Evolutionary conservation across 768 basidiomycete genomes (phyloP).

Genomic region (Pseudohyphozyma bogoriensis): DNA sequence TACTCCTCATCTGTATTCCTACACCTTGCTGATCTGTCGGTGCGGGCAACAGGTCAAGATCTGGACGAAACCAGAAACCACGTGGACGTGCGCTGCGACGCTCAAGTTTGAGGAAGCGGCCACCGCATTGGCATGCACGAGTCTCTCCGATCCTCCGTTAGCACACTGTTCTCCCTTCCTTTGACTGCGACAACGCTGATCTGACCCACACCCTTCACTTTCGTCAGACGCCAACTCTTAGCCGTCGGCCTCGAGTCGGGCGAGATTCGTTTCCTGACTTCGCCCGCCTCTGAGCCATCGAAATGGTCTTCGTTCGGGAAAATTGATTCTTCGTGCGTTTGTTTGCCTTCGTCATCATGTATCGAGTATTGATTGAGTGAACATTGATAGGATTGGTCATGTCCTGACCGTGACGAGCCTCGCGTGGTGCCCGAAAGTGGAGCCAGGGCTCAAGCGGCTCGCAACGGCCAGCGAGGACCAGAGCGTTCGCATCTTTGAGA

Average conservation of each 20-base stretch:
- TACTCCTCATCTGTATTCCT: too few species aligned
- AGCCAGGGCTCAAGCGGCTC: slow-evolving; percentile 41
- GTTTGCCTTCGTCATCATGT: too few species aligned
- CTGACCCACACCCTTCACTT: not conserved
- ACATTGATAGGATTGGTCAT: slow-evolving; percentile 52
- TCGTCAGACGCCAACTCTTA: slow-evolving; percentile 45
- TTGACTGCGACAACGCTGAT: slow-evolving; percentile 13
- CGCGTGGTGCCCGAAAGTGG: slow-evolving; percentile 55
- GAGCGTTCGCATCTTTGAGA: slow-evolving; percentile 64
- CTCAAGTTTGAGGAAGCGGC: slow-evolving; percentile 66
- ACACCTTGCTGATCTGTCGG: not conserved
- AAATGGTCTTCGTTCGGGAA: not conserved
- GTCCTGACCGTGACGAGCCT: slow-evolving; percentile 67
- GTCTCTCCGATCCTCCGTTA: slow-evolving; percentile 31
- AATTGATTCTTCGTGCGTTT: slow-evolving; percentile 48
- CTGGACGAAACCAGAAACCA: slow-evolving; percentile 47
- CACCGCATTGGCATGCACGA: slow-evolving; percentile 65
- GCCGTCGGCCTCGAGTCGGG: slow-evolving; percentile 82
- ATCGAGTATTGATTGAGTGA: not conserved
- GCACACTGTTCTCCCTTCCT: not conserved
- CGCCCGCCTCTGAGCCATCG: not conserved
- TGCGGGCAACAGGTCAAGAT: slow-evolving; percentile 58
- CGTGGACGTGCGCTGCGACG: slow-evolving; percentile 50
- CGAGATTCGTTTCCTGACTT: slow-evolving; percentile 54
- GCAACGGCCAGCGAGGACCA: slow-evolving; percentile 90